Conservation (phyloP, 139 green algal genomes). For the Ostreobium quekettii region DNA sequence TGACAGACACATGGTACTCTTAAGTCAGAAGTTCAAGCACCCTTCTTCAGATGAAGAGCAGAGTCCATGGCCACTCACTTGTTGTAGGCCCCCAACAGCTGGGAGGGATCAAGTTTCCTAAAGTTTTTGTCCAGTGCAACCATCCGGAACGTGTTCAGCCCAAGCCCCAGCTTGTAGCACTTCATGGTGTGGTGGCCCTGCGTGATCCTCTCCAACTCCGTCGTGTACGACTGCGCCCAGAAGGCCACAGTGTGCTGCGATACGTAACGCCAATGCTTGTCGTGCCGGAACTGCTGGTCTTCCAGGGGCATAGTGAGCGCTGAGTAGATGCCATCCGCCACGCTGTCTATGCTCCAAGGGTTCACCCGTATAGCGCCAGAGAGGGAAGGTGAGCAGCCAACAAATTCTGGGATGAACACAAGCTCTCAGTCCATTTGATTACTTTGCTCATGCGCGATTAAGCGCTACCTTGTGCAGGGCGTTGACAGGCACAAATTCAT, state of each 20-base stretch:
- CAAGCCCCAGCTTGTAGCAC: conserved; percentile 94
- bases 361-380: conserved; percentile 93
- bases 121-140: conserved; percentile 91
- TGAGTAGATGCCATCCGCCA: conserved; percentile 83
- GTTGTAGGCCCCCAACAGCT: conserved; percentile 47
- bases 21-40: too few species aligned
- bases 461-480: too few species aligned
- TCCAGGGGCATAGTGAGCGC: conserved; percentile 52
- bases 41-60: too few species aligned
- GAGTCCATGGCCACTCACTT: conserved; percentile 24
- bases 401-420: conserved; percentile 92
- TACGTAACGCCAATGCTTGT: conserved; percentile 97
- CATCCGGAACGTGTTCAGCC: conserved; percentile 91
- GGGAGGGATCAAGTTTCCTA: conserved; percentile 62
- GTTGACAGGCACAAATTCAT: too few species aligned
- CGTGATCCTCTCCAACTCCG: conserved; percentile 64
- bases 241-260: conserved; percentile 83
- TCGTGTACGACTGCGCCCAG: conserved; percentile 79
- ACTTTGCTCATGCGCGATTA: too few species aligned
- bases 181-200: conserved; percentile 72
- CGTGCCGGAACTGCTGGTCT: conserved; percentile 75
- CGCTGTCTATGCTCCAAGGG: conserved; percentile 86
- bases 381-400: conserved; percentile 91
- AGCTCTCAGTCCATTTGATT: too few species aligned
- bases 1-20: too few species aligned